Conservation (phyloP, 176 grass and related monocot species). For the Otatea glauca region DNA sequence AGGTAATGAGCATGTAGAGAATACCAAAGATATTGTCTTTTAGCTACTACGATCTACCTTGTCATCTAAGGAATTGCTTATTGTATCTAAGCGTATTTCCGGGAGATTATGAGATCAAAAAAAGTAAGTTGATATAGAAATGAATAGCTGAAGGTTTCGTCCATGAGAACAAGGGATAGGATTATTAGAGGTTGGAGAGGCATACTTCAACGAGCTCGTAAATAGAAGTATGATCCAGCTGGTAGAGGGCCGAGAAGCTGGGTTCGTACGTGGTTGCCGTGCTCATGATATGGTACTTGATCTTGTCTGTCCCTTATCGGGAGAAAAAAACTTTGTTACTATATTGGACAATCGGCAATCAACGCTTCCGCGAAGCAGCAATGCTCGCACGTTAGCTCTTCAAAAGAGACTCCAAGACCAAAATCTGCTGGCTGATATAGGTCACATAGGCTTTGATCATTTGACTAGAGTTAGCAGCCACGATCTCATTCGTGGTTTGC, state of each 20-base stretch:
- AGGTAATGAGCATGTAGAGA: not conserved
- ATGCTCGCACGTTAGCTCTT: too few species aligned
- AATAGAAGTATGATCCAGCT: constrained; percentile 31
- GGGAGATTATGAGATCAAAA: not conserved
- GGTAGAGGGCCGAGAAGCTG: not conserved
- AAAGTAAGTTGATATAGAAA: not conserved
- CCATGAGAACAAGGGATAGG: not conserved
- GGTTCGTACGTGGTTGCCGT: too few species aligned
- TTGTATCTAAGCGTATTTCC: constrained; percentile 13
- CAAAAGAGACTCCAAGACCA: too few species aligned
- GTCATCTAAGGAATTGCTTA: not conserved
- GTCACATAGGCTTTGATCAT: too few species aligned
- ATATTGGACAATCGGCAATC: too few species aligned
- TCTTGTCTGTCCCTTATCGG: too few species aligned
- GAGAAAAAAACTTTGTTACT: too few species aligned
- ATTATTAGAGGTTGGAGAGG: not conserved
- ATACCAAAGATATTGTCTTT: constrained; percentile 15
- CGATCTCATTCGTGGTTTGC: too few species aligned
- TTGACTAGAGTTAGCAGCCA: too few species aligned
- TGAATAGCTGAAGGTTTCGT: constrained; percentile 27
- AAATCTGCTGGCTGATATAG: too few species aligned
- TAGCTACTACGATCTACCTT: constrained; percentile 16
- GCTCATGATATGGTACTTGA: too few species aligned
- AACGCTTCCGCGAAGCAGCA: too few species aligned
- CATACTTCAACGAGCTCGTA: not conserved